Base-by-base conservation (phyloP, 225 moss, liverwort and hornwort species). In the Marchantia polymorpha region DNA sequence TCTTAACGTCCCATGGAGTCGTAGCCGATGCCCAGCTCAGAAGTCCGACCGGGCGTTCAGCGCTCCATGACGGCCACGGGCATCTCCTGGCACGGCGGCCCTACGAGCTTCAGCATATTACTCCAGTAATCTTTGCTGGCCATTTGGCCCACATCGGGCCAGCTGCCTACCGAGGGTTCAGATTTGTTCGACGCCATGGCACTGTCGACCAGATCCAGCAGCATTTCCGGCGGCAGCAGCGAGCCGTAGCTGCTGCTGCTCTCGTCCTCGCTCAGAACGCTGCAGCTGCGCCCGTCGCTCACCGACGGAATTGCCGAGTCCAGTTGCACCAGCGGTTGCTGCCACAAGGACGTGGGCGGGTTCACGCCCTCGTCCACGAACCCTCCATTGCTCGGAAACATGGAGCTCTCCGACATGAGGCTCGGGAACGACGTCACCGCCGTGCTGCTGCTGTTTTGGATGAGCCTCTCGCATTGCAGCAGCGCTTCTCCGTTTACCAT, bases 101-200 rank as follows among this genome's bases (percentile, higher is more conserved):
- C 93, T 10, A 95, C 90, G 50, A 93, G 78, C 79, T 90, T 90
- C 68, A 95, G 61, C 95, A 95, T 84, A 76, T 90, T 92, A 59
- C 85, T 84, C 95, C 95, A 95, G 80, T 95, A 95, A 50, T 95
- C 92, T 80, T 91, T 91, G 85, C 91, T 88, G 52, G 84, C 92
- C 3, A 88, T 67, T 77, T 79, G 83, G 46, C 81, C 81, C 25
- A 70, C 81, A 73, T 83, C 88, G 12, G 81, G 74, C 88, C 88
- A 88, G 81, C 67, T 82, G 23, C 69, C 65, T 13, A 56, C 83
- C 4, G 82, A 79, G 12, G 86, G 59, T 30, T 81, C 83, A 20
- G 77, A 82, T 25, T 84, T 84, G 77, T 7, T 60, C 52, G 84
- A 77, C 7, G 72, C 87, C 82, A 87, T 84, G 1, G 87, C 80